Conservation (phyloP, 1,139 yeast genomes). For the Magnusiomyces fungicola region DNA sequence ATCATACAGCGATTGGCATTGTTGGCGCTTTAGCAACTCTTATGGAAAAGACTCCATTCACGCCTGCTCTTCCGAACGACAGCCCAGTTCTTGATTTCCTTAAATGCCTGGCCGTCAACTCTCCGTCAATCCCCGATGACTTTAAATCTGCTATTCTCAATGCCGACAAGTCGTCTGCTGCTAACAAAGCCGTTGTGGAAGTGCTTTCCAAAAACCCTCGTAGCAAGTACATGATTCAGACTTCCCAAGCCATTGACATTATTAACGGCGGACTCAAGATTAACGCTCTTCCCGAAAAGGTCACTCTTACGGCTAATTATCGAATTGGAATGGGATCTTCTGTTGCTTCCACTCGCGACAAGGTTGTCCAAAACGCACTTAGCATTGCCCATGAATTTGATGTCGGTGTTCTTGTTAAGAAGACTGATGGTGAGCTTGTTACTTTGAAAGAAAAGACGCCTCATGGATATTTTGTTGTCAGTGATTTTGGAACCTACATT, state of each 20-base stretch:
- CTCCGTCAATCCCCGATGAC: slow-evolving; percentile 22
- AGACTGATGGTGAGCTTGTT: slow-evolving; percentile 7
- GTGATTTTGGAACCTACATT: slow-evolving; percentile 26
- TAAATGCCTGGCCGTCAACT: slow-evolving; percentile 43
- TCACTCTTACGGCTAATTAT: slow-evolving; percentile 45
- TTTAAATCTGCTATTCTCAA: slow-evolving; percentile 16
- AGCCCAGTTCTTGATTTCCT: slow-evolving; percentile 45
- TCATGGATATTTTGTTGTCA: slow-evolving; percentile 29
- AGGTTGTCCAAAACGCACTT: slow-evolving; percentile 34
- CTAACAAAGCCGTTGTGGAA: slow-evolving; percentile 12
- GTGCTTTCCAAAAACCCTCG: slow-evolving; percentile 9
- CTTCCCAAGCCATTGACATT: slow-evolving; percentile 58
- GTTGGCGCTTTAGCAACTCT: slow-evolving; percentile 44
- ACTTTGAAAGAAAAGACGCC: slow-evolving; percentile 8
- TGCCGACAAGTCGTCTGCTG: slow-evolving; percentile 12
- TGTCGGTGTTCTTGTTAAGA: slow-evolving; percentile 39
- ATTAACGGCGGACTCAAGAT: slow-evolving; percentile 55
- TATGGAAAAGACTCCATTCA: slow-evolving; percentile 46
- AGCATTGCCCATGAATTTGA: slow-evolving; percentile 39
- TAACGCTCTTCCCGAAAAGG: slow-evolving; percentile 63
- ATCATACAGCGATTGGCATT: slow-evolving; percentile 69
- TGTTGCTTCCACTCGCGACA: slow-evolving; percentile 35
- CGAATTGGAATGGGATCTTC: slow-evolving; percentile 46
- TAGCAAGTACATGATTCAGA: slow-evolving; percentile 42
- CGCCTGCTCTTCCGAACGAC: slow-evolving; percentile 37